Conservation (phyloP, 768 basidiomycete genomes). For the Boletus rubroflammeus region DNA sequence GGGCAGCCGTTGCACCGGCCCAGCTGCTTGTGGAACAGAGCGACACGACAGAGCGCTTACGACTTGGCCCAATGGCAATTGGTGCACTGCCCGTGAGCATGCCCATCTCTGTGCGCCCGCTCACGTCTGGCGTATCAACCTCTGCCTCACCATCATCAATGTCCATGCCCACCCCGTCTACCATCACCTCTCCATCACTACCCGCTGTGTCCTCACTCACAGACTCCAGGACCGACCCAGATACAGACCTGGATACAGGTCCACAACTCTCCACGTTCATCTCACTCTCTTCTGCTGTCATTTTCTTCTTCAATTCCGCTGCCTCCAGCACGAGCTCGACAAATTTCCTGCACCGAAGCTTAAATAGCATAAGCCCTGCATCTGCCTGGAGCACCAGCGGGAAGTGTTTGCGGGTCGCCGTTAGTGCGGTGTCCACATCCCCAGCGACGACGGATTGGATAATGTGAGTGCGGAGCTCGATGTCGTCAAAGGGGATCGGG, state of each 20-base stretch:
- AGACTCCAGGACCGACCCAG: conserved; percentile 25
- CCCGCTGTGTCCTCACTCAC: conserved; percentile 33
- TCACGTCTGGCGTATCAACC: conserved; percentile 23
- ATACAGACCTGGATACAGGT: conserved; percentile 23
- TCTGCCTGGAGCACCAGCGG: conserved; percentile 65
- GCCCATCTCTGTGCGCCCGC: conserved; percentile 7
- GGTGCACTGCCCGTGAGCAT: conserved; percentile 22
- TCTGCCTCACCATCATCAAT: conserved; percentile 35
- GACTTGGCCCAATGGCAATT: conserved; percentile 31
- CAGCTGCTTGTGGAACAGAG: conserved; percentile 24
- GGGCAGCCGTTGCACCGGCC: conserved; percentile 28
- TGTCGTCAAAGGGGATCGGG: conserved; percentile 43
- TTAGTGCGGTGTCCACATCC: conserved; percentile 66
- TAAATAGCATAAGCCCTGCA: conserved; percentile 71
- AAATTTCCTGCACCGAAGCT: conserved; percentile 80
- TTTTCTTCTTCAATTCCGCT: conserved; percentile 62
- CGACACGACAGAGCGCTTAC: conserved; percentile 28
- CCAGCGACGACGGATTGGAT: conserved; percentile 66
- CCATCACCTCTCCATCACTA: conserved; percentile 43
- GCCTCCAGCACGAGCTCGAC: conserved; percentile 77
- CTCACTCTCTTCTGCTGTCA: conserved; percentile 41
- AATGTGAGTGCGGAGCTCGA: conserved; percentile 66
- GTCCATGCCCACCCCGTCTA: conserved; percentile 58
- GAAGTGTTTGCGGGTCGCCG: conserved; percentile 51
- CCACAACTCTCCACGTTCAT: conserved; percentile 28